Evolutionary conservation across 2,329 filamentous ascomycete species (phyloP).

Genomic region (Ceratocystis colombiana): DNA sequence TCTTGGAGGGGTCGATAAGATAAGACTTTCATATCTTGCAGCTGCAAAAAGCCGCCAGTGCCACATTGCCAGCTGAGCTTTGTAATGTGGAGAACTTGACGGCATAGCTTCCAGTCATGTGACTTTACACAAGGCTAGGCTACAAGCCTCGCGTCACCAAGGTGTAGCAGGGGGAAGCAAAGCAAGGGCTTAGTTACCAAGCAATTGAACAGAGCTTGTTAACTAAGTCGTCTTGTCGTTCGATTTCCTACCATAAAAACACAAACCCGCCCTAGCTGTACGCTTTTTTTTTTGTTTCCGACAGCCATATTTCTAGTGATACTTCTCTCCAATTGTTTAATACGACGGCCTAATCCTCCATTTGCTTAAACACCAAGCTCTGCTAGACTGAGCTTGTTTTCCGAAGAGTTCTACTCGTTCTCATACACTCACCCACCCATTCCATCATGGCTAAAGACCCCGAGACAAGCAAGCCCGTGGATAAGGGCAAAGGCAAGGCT

Average conservation of each 20-base stretch:
- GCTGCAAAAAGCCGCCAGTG: neutral
- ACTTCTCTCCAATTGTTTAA: neutral
- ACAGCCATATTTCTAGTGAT: constrained; percentile 13
- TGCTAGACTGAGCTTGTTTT: constrained; percentile 9
- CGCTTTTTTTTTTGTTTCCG: neutral
- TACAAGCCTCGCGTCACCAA: constrained; percentile 35
- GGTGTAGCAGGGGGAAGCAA: constrained; percentile 25
- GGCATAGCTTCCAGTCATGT: constrained; percentile 19
- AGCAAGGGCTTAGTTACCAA: neutral
- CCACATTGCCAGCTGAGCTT: neutral
- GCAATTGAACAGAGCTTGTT: constrained; percentile 13
- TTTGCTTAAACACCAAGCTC: constrained; percentile 10
- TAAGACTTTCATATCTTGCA: constrained; percentile 1
- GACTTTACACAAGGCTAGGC: constrained; percentile 29
- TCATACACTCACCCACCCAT: constrained; percentile 4
- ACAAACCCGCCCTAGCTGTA: constrained; percentile 19
- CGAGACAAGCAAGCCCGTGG: constrained; percentile 69
- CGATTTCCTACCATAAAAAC: constrained; percentile 14
- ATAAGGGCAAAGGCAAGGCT: constrained; percentile 96
- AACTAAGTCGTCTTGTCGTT: constrained; percentile 19
- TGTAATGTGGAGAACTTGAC: constrained; percentile 3
- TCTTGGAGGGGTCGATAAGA: constrained; percentile 25
- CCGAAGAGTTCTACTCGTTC: constrained; percentile 5
- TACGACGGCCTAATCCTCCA: neutral
- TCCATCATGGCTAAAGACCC: constrained; percentile 82